Evolutionary conservation across 805 yeast species (phyloP).

Genomic region (Isabelozyma rhagii): DNA sequence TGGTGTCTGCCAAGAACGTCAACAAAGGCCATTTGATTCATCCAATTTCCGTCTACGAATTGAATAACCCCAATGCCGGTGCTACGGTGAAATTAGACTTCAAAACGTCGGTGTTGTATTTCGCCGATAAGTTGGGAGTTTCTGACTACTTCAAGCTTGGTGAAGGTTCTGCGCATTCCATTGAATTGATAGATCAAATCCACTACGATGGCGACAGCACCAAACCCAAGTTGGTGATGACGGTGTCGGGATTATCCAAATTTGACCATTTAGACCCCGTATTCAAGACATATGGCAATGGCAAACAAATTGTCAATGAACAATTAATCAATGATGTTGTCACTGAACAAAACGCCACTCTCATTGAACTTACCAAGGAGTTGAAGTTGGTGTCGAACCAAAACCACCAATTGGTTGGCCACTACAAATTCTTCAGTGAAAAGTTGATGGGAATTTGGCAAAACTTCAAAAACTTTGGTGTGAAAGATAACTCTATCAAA

Average conservation of each 20-base stretch:
- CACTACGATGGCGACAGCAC: constrained; percentile 6
- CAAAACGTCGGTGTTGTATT: constrained; percentile 22
- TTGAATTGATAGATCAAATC: constrained; percentile 21
- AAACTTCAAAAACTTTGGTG: constrained; percentile 18
- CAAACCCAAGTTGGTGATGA: constrained; percentile 32
- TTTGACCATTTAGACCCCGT: background rate
- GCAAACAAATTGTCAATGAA: background rate
- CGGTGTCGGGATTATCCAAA: constrained; percentile 15
- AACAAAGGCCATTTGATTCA: background rate
- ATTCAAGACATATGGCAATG: background rate
- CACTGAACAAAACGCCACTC: background rate
- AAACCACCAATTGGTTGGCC: constrained; percentile 7
- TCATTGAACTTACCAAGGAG: constrained; percentile 16
- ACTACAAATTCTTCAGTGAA: constrained; percentile 25
- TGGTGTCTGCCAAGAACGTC: background rate
- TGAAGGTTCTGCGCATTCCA: constrained; percentile 16
- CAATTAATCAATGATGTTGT: background rate
- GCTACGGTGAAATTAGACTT: background rate
- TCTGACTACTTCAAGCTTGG: constrained; percentile 34
- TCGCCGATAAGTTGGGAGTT: constrained; percentile 45
- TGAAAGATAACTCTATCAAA: constrained; percentile 7
- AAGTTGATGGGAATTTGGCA: constrained; percentile 37
- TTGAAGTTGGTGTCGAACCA: constrained; percentile 15
- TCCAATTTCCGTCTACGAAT: background rate
- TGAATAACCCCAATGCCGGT: background rate